Evolutionary conservation across 495 filamentous ascomycete genomes (phyloP), one percentile per base, ranked within the genome.

Genomic region (Penicillium chermesinum): DNA sequence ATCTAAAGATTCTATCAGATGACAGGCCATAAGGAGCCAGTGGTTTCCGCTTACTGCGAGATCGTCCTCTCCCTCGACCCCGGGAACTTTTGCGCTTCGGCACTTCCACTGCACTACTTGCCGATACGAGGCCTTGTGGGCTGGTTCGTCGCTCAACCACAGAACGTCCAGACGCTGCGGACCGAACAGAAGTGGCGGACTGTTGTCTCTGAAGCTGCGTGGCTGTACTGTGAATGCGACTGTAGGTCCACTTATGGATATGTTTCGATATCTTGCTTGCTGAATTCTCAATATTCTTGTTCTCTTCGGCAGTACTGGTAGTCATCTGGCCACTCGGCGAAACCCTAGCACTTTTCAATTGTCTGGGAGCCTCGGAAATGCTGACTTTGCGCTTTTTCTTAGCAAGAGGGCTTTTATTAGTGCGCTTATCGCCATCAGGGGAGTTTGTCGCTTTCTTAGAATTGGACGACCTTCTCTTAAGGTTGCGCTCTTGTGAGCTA

Each of bases 221-320:
- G 5, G 36, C 30, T 18, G 48, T 21, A 19, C 38, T 53, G 8
- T 47, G 59, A n/a, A 61, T 30, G 15, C 58, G 57, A 36, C 60
- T 61, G 19, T 63, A 63, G 18, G 60, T 63, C 36, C 52, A 52
- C 27, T 61, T 54, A 7, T 61, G 58, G 1, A 47, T 35, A 39
- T 52, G 58, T 32, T 58, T 61, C n/a, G 42, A 32, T 20, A 38
- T 30, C 20, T 58, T 61, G 33, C 19, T 54, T 16, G 32, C 38
- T 13, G 6, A 27, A 17, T 49, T 41, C 21, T 42, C 57, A 27
- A 17, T 7, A 35, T 4, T 18, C 52, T 45, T 33, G 6, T 1
- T 14, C 14, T 19, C 2, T 35, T 35, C 8, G 14, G 15, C 3
- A 33, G 3, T 21, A 21, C 7, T 46, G n/a, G 7, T n/a, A 18